Base-by-base conservation (phyloP, 768 basidiomycete species). In the Termitomyces sp. region DNA sequence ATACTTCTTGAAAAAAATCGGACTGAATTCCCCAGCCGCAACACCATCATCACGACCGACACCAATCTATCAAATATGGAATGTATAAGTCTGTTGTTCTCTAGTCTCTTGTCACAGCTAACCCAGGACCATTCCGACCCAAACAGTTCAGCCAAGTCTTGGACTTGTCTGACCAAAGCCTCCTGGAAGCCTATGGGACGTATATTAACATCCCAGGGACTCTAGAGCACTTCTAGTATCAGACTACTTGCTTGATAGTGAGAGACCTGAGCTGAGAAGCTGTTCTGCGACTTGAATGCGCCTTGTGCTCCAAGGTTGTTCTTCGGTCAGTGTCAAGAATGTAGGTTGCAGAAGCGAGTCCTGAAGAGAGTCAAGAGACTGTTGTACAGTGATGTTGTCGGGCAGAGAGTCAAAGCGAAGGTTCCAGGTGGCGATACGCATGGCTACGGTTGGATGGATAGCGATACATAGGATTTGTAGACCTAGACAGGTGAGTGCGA, bases 31-130 rank as follows among this genome's bases (percentile, higher is more conserved):
- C 33, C 86, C 85, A 1, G 72, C 75, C 16, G 70, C 57, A 8
- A 67, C 67, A 3, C 85, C 85, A 62, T 87, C 82, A 54, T 84
- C 79, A n/a, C 86, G 72, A 0, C 85, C 86, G 0, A 85, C 83
- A 2, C 84, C 85, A 22, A 85, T 76, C 78, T 82, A 40, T 41
- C 5, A 40, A 24, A 54, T 18, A 44, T 28, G 6, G 30, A 26
- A n/a, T 28, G 24, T 40, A 18, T 52, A 13, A 52, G n/a, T 30
- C 26, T 30, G 9, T n/a, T 11, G 10, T 11, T 18, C 14, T 28
- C 13, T 14, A 18, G 32, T 40, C 16, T 41, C n/a, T 24, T 8
- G 13, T 36, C 9, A 10, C 5, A 24, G 50, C 76, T 52, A 54
- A 81, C 82, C 79, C 80, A 82, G 16, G 68, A 75, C 79, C 81